Evolutionary conservation across 1,139 yeast genomes (phyloP).

Genomic region (Sugiyamaella xylanicola): DNA sequence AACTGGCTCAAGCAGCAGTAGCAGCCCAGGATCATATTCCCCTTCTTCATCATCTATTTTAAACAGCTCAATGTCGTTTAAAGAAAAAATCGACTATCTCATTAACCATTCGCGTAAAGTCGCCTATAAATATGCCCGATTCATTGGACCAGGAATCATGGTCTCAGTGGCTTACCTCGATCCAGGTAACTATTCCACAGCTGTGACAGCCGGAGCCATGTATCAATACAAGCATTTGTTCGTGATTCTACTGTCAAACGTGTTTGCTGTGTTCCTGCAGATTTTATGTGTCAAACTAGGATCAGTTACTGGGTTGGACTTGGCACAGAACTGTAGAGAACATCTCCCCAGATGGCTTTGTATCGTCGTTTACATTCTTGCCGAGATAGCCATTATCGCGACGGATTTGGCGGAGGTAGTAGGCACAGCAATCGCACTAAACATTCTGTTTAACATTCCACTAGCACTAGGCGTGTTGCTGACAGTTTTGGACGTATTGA

Average conservation of each 20-base stretch:
- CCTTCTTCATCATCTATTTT: slow-evolving; percentile 7
- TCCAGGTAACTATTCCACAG: slow-evolving; percentile 95
- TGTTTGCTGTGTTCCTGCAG: slow-evolving; percentile 86
- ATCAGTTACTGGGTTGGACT: slow-evolving; percentile 75
- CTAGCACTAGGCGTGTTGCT: slow-evolving; percentile 74
- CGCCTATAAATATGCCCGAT: slow-evolving; percentile 56
- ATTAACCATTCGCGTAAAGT: slow-evolving; percentile 23
- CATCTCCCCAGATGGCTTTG: slow-evolving; percentile 69
- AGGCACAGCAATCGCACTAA: slow-evolving; percentile 88
- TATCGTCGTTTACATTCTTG: slow-evolving; percentile 64
- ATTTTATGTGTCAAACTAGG: slow-evolving; percentile 83
- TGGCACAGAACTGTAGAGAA: slow-evolving; percentile 82
- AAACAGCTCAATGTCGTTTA: slow-evolving; percentile 15
- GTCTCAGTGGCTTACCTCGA: slow-evolving; percentile 96
- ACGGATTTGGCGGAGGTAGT: slow-evolving; percentile 94
- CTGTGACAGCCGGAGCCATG: slow-evolving; percentile 90
- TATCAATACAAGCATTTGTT: slow-evolving; percentile 82
- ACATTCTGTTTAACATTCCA: slow-evolving; percentile 78
- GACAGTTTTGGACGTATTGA: slow-evolving; percentile 80
- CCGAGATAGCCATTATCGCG: slow-evolving; percentile 88
- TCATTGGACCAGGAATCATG: slow-evolving; percentile 92
- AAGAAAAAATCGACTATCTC: slow-evolving; percentile 27
- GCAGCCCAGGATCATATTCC: neutral
- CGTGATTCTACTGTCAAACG: slow-evolving; percentile 75
- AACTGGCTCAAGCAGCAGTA: neutral